Evolutionary conservation across 208 protist genomes (phyloP).

Genomic region (Leishmania major): DNA sequence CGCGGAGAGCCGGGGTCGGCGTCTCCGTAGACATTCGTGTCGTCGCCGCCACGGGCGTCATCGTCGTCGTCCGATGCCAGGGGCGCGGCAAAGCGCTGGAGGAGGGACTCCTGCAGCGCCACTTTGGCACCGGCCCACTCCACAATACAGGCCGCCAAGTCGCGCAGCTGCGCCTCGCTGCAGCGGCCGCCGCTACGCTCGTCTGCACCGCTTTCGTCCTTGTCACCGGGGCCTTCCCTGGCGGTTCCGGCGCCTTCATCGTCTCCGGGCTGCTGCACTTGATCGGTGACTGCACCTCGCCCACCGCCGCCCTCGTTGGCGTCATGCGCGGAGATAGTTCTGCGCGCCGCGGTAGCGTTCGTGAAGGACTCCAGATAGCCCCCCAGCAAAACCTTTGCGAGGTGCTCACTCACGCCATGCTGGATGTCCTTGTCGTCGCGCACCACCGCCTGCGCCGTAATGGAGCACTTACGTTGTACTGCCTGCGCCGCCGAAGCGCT

Average conservation of each 20-base stretch:
- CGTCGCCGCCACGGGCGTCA: not conserved
- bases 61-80: not conserved
- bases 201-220: not conserved
- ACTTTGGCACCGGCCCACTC: slow-evolving; percentile 24
- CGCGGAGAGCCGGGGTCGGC: not conserved
- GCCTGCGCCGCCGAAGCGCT: slow-evolving; percentile 23
- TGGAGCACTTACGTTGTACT: slow-evolving; percentile 49
- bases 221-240: not conserved
- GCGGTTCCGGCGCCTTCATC: not conserved
- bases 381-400: slow-evolving; percentile 7
- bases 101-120: slow-evolving; percentile 22
- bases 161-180: slow-evolving; percentile 15
- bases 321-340: not conserved
- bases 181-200: slow-evolving; percentile 8
- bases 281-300: not conserved
- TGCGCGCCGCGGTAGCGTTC: not conserved
- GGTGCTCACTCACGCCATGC: slow-evolving; percentile 32
- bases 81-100: slow-evolving; percentile 16
- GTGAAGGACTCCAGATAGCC: slow-evolving; percentile 16
- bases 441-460: slow-evolving; percentile 40
- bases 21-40: not conserved
- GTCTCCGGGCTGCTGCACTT: not conserved
- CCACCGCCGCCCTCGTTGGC: not conserved
- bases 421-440: slow-evolving; percentile 51
- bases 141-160: slow-evolving; percentile 15